These are phyloP conservation scores for Phytophthora melonis DNA, from an alignment of 352 stramenopile species.

Conservation along the genomic window DNA sequence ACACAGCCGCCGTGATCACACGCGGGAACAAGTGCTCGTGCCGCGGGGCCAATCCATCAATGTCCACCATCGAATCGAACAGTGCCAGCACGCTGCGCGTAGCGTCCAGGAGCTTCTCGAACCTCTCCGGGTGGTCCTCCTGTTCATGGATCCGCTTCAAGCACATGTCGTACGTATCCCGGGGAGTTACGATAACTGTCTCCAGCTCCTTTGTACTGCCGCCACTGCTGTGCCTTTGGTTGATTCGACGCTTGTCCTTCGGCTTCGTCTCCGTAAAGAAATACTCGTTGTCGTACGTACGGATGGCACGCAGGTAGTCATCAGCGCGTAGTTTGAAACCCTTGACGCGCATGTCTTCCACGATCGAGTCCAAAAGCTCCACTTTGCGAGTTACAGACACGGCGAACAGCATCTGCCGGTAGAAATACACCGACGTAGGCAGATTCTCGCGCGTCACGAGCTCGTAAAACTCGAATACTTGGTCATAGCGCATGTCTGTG, in stretches of 20 bases:
- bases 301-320: slow-evolving; percentile 64
- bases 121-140: slow-evolving; percentile 54
- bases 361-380: slow-evolving; percentile 42
- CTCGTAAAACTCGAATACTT: slow-evolving; percentile 62
- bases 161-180: slow-evolving; percentile 60
- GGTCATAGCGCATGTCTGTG: slow-evolving; percentile 40
- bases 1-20: slow-evolving; percentile 62
- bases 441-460: slow-evolving; percentile 47
- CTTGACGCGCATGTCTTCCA: slow-evolving; percentile 78
- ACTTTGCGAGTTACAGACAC: slow-evolving; percentile 40
- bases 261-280: slow-evolving; percentile 37
- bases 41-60: slow-evolving; percentile 45
- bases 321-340: slow-evolving; percentile 64
- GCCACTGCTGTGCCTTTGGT: slow-evolving; percentile 9
- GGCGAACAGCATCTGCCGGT: slow-evolving; percentile 62
- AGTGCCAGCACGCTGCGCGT: slow-evolving; percentile 50
- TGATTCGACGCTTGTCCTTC: slow-evolving; percentile 16
- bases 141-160: slow-evolving; percentile 48
- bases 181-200: slow-evolving; percentile 34
- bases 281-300: slow-evolving; percentile 58
- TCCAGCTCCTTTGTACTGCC: slow-evolving; percentile 15
- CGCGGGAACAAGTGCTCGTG: slow-evolving; percentile 54
- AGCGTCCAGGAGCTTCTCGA: slow-evolving; percentile 47
- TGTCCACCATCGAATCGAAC: slow-evolving; percentile 74
- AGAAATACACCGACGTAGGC: slow-evolving; percentile 71